These are phyloP conservation scores for Fragaria vesca DNA, from an alignment of 306 rosid species.

Conservation along the genomic window DNA sequence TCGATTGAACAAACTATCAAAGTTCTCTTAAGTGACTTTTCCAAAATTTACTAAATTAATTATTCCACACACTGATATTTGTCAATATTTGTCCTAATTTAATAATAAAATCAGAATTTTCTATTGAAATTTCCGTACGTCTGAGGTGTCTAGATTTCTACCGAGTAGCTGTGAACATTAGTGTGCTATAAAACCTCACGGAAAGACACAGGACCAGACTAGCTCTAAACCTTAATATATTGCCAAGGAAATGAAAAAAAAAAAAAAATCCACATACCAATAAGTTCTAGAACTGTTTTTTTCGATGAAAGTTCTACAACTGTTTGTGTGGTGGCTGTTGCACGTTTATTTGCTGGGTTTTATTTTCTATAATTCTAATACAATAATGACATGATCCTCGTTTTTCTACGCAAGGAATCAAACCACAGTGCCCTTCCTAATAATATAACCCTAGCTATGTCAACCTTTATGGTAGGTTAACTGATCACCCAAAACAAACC, in stretches of 20 bases:
- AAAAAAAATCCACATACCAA: background rate
- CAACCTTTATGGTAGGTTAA: background rate
- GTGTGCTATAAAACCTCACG: background rate
- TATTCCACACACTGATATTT: no score
- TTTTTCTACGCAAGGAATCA: background rate
- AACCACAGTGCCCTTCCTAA: background rate
- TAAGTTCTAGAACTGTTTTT: no score
- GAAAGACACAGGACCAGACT: background rate
- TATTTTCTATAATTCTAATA: background rate
- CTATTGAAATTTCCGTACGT: background rate
- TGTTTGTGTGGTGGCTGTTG: background rate
- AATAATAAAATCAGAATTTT: no score
- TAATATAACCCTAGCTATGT: background rate
- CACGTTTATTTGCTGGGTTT: conserved; percentile 1
- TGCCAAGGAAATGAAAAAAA: background rate
- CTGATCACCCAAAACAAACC: background rate
- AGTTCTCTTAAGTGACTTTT: no score
- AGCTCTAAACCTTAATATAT: background rate
- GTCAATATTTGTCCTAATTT: background rate
- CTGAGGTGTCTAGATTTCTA: background rate
- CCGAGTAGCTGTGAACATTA: background rate
- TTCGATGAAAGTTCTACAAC: no score
- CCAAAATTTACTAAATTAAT: no score
- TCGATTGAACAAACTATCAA: no score
- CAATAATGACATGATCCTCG: no score